Percentiles rank a stretch among this genome's conserved stretches.
These are phyloP conservation scores for Kodamaea nitidulidarum DNA, from an alignment of 805 yeast genomes.

Conservation along the genomic window DNA sequence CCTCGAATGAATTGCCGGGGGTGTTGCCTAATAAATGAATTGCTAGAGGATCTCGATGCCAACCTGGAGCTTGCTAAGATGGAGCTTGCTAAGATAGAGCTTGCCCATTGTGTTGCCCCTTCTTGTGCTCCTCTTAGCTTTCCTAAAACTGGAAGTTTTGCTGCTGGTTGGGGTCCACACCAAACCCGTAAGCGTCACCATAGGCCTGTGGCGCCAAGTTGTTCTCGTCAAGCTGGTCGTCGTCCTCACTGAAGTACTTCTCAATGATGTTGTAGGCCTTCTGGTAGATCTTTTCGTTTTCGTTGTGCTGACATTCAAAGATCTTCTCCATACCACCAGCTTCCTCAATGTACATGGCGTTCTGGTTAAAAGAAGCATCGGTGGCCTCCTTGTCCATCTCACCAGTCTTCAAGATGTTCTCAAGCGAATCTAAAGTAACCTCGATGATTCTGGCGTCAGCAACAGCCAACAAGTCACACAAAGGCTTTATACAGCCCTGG, in stretches of 20 bases:
- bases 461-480: conserved; percentile 84
- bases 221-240: conserved; percentile 60
- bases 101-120: no score
- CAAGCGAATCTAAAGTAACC: conserved; percentile 92
- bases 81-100: no score
- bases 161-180: conserved; percentile 59
- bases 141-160: conserved; percentile 45
- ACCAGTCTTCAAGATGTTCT: conserved; percentile 90
- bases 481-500: conserved; percentile 96
- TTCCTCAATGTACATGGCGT: conserved; percentile 90
- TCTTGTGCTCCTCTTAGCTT: no score
- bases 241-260: conserved; percentile 82
- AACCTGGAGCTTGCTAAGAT: no score
- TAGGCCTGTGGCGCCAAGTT: conserved; percentile 71
- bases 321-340: conserved; percentile 98
- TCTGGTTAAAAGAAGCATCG: conserved; percentile 68
- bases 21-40: no score
- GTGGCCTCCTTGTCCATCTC: conserved; percentile 82
- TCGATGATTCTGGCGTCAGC: conserved; percentile 91
- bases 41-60: no score
- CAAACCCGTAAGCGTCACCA: conserved; percentile 87
- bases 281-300: conserved; percentile 86
- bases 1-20: no score
- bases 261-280: conserved; percentile 89
- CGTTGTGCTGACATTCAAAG: conserved; percentile 85